Evolutionary conservation across 306 rosid species (phyloP).

Genomic region (Prosopis cineraria): DNA sequence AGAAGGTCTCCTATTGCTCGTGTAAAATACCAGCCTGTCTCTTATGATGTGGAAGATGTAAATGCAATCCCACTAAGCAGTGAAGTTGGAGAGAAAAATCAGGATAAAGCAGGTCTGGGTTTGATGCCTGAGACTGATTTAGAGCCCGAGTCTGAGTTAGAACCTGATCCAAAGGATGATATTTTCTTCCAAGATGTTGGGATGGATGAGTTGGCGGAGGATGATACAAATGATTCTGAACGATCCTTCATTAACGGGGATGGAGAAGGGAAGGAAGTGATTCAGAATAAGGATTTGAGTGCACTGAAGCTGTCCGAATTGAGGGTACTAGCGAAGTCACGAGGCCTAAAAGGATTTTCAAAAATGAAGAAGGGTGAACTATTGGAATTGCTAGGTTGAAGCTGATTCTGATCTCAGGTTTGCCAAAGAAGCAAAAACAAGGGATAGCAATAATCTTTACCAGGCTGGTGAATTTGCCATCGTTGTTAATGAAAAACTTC

Average conservation of each 20-base stretch:
- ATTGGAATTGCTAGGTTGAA: constrained; percentile 58
- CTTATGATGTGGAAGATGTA: constrained; percentile 42
- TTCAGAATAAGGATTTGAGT: constrained; percentile 57
- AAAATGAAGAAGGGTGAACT: constrained; percentile 89
- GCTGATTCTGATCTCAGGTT: constrained; percentile 32
- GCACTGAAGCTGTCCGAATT: constrained; percentile 73
- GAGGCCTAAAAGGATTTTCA: constrained; percentile 79
- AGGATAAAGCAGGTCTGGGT: constrained; percentile 35
- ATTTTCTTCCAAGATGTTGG: constrained; percentile 43
- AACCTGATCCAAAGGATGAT: constrained; percentile 48
- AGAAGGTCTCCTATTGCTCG: constrained; percentile 89
- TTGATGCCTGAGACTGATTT: constrained; percentile 44
- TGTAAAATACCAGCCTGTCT: constrained; percentile 56
- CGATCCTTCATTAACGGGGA: constrained; percentile 41
- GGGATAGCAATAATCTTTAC: constrained; percentile 4
- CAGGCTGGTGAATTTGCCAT: neutral
- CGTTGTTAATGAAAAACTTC: neutral
- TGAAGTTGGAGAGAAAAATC: constrained; percentile 42
- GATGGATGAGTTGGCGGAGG: constrained; percentile 54
- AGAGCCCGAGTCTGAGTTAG: constrained; percentile 10
- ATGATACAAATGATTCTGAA: constrained; percentile 48
- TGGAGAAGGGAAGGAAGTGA: constrained; percentile 36
- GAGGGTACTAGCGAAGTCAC: constrained; percentile 83
- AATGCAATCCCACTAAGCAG: constrained; percentile 32
- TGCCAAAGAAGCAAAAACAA: constrained; percentile 18